Conservation (phyloP, 2,329 filamentous ascomycete genomes). For the Clonostachys rosea region DNA sequence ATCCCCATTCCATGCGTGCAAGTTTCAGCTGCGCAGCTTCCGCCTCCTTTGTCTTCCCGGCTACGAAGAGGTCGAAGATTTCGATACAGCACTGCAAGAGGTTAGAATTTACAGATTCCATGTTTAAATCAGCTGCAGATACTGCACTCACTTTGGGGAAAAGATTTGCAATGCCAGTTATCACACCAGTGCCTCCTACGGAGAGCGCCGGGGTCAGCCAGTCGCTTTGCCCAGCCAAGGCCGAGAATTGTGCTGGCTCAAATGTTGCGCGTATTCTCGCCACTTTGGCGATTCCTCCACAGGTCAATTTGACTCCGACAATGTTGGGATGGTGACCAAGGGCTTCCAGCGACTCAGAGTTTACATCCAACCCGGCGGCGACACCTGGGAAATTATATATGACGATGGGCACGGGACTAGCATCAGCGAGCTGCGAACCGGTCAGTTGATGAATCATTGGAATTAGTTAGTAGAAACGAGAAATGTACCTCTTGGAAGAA, state of each 20-base stretch:
- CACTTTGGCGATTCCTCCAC: conserved; percentile 71
- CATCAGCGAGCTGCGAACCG: conserved; percentile 32
- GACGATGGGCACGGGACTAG: conserved; percentile 56
- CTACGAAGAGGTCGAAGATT: conserved; percentile 40
- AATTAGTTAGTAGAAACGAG: too few species aligned
- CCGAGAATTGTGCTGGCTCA: conserved; percentile 49
- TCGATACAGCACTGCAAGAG: conserved; percentile 30
- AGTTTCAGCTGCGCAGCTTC: conserved; percentile 43
- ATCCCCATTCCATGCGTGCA: conserved; percentile 48
- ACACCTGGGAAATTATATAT: conserved; percentile 73
- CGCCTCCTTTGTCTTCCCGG: conserved; percentile 41
- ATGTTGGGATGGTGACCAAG: conserved; percentile 59
- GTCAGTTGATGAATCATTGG: too few species aligned
- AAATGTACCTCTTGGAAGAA: conserved; percentile 50
- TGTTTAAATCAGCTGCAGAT: too few species aligned
- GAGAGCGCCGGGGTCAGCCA: conserved; percentile 61
- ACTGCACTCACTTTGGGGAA: conserved; percentile 45
- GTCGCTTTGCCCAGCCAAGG: conserved; percentile 70
- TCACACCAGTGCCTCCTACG: conserved; percentile 53
- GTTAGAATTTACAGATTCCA: too few species aligned
- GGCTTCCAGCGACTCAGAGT: conserved; percentile 57
- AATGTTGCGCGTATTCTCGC: conserved; percentile 51
- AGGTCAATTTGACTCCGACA: conserved; percentile 67
- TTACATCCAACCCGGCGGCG: conserved; percentile 62
- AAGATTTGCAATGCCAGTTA: conserved; percentile 60